Base-by-base conservation (phyloP, 2,329 filamentous ascomycete genomes). In the Claviceps purpurea region DNA sequence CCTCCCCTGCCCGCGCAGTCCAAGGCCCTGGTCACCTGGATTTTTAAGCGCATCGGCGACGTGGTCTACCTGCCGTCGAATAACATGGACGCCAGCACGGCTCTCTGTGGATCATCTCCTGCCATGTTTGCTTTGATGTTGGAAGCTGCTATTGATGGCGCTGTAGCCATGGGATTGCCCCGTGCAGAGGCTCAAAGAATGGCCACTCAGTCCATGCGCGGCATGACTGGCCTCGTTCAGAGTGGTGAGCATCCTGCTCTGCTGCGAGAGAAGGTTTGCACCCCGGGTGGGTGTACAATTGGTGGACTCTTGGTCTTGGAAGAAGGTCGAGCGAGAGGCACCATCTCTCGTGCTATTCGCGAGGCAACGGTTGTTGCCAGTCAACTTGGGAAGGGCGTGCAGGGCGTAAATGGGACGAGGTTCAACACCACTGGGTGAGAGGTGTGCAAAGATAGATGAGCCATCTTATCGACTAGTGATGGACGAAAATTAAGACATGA, bases 141-240 rank as follows among this genome's bases (percentile, higher is more conserved):
- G 16, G 87, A 91, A 67, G 84, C 84, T 6, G 77, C 85, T 46
- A 81, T 86, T 14, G 86, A 90, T 59, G 87, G 85, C 6, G 86
- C 81, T 4, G 84, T 91, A 1, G 85, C 86, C 14, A 87, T 89
- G 82, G 87, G 87, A 0, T 62, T 91, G 37, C 84, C 85, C 4
- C 74, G 85, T 47, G 77, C 76, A 2, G 85, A 89, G 62, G 86
- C 86, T 1, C 81, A 82, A 63, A 71, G 79, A 55, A 89, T 91
- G 85, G 85, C 85, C 26, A 83, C 85, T 1, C 87, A 91, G 71
- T 81, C 82, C 13, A 88, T 89, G 83, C 76, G 79, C 57, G 87
- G 87, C 22, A 81, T 84, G 0, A 83, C 85, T 0, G 80, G 77
- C 0, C 62, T 90, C 59, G 79, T 90, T 11, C 72, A 87, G 52